A percentile compares a stretch with the other conserved stretches of the same genome.
Evolutionary conservation across 2,329 filamentous ascomycete genomes (phyloP).

Genomic region (Fusarium illudens): DNA sequence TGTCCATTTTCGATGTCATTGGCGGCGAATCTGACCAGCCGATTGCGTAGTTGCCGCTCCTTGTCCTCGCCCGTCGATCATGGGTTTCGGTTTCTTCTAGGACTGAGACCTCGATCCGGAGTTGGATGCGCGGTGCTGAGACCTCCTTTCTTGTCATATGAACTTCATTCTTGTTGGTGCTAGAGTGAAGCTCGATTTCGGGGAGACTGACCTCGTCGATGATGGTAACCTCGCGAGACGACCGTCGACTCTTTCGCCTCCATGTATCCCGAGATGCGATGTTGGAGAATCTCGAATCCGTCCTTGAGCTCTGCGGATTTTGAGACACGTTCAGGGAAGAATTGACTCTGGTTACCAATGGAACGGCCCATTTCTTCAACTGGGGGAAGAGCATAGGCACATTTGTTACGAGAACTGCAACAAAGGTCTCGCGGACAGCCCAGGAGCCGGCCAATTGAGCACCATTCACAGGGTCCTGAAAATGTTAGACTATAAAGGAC

Average conservation of each 20-base stretch:
- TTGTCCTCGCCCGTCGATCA: constrained; percentile 10
- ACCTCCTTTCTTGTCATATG: neutral
- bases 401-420: constrained; percentile 55
- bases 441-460: constrained; percentile 53
- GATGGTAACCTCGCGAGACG: constrained; percentile 37
- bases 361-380: constrained; percentile 48
- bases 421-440: constrained; percentile 55
- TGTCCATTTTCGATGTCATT: constrained; percentile 1
- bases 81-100: neutral
- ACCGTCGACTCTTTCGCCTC: constrained; percentile 30
- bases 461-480: constrained; percentile 52
- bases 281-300: constrained; percentile 29
- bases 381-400: constrained; percentile 57
- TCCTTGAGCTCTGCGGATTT: constrained; percentile 17
- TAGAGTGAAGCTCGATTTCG: constrained; percentile 16
- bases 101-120: constrained; percentile 26
- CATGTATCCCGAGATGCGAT: constrained; percentile 30
- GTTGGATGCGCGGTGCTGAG: constrained; percentile 8
- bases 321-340: constrained; percentile 34
- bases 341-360: constrained; percentile 36
- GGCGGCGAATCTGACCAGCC: constrained; percentile 24
- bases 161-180: neutral
- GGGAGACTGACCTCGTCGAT: constrained; percentile 30
- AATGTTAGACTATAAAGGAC: neutral
- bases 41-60: constrained; percentile 28